Conservation (phyloP, 441 rosid species). For the Hura crepitans region DNA sequence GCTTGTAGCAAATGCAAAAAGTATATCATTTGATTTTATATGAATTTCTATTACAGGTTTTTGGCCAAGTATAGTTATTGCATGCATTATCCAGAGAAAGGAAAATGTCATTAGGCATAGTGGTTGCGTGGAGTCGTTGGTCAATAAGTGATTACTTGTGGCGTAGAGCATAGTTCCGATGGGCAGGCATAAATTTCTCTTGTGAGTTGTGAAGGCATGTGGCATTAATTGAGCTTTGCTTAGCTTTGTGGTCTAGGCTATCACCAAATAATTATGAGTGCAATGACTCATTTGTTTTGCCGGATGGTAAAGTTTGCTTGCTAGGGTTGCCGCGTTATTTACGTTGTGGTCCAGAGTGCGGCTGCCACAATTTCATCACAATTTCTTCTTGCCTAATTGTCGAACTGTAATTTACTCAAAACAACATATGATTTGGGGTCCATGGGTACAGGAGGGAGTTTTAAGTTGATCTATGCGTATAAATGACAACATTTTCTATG, state of each 20-base stretch:
- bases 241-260: slow-evolving; percentile 2
- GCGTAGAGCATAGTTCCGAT: background rate
- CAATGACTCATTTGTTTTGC: no score
- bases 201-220: slow-evolving; percentile 7
- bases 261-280: background rate
- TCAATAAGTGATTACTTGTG: slow-evolving; percentile 17
- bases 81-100: slow-evolving; percentile 5
- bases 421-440: no score
- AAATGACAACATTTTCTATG: no score
- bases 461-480: no score
- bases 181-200: background rate
- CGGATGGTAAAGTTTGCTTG: no score
- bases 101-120: background rate
- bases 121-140: slow-evolving; percentile 6
- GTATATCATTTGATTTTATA: slow-evolving; percentile 10
- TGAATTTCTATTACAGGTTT: background rate
- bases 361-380: no score
- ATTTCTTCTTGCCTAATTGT: no score
- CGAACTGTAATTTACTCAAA: no score
- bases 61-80: background rate
- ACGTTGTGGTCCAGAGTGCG: no score
- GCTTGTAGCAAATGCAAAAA: slow-evolving; percentile 16
- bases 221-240: slow-evolving; percentile 8
- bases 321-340: no score
- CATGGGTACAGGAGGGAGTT: no score